Conservation (phyloP, 768 basidiomycete species). For the Sporobolomyces pararoseus region DNA sequence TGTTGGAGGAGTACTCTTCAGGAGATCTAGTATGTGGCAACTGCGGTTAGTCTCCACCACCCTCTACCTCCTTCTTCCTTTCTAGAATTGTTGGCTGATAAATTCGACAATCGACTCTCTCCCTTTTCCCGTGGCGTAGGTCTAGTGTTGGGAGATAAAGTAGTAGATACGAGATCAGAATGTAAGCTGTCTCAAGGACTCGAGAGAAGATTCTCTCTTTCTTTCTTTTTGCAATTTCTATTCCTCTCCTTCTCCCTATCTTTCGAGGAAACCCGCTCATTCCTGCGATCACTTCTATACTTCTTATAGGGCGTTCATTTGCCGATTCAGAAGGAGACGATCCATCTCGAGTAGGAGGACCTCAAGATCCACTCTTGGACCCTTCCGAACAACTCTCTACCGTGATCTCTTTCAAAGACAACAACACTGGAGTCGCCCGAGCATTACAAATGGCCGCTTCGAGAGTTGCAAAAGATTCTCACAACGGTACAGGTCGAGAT, state of each 20-base stretch:
- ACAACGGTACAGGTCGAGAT: conserved; percentile 74
- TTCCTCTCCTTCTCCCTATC: conserved; percentile 11
- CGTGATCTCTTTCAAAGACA: conserved; percentile 90
- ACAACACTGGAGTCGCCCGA: conserved; percentile 83
- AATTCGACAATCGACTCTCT: not conserved
- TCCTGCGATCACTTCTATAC: too few species aligned
- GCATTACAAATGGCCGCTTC: conserved; percentile 90
- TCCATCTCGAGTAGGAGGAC: conserved; percentile 98
- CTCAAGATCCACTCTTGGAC: conserved; percentile 85
- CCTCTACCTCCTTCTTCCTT: too few species aligned
- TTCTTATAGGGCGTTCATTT: conserved; percentile 84
- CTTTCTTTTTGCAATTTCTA: not conserved
- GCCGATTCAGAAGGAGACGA: conserved; percentile 99
- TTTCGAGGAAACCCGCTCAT: too few species aligned
- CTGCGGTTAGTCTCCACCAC: conserved; percentile 55
- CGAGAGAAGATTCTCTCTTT: conserved; percentile 39
- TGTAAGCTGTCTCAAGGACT: conserved; percentile 65
- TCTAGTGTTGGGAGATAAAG: conserved; percentile 87
- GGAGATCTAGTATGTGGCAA: conserved; percentile 94
- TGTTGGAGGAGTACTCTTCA: conserved; percentile 89
- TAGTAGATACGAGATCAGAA: conserved; percentile 97
- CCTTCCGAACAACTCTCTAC: conserved; percentile 93
- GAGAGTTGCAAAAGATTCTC: conserved; percentile 60
- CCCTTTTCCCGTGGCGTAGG: conserved; percentile 47
- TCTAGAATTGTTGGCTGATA: too few species aligned